Conservation (phyloP, 2,329 filamentous ascomycete species). For the Ceratocystis papillata region DNA sequence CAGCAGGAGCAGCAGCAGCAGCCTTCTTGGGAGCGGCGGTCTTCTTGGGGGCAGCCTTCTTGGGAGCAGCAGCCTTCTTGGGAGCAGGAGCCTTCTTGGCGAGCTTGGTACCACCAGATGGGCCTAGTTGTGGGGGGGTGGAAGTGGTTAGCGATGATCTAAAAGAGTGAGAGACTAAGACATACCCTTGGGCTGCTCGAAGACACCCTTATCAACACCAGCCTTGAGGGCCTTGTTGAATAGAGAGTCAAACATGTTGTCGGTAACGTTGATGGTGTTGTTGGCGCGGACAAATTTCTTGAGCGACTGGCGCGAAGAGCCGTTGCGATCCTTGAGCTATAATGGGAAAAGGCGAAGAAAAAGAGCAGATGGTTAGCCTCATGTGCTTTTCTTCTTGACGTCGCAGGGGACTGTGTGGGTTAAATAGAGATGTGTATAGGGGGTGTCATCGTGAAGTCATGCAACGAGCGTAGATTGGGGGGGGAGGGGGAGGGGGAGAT, state of each 20-base stretch:
- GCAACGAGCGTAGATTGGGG: not conserved
- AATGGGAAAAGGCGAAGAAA: conserved; percentile 17
- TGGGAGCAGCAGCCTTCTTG: conserved; percentile 28
- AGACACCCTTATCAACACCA: conserved; percentile 78
- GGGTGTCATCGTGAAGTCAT: not conserved
- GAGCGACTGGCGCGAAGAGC: conserved; percentile 49
- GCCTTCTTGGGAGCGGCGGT: conserved; percentile 23
- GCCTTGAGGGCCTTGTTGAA: conserved; percentile 77
- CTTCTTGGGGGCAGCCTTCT: conserved; percentile 27
- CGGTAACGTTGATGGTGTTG: conserved; percentile 39
- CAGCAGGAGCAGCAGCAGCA: conserved; percentile 23
- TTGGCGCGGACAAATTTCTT: conserved; percentile 52
- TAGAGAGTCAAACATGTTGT: conserved; percentile 56
- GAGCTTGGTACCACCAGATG: conserved; percentile 86
- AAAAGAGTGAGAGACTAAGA: not conserved
- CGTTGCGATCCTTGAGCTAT: conserved; percentile 53
- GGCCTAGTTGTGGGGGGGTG: conserved; percentile 39
- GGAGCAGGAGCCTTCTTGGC: conserved; percentile 55
- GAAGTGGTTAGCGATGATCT: no score
- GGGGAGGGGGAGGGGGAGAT: not conserved
- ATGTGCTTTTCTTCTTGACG: not conserved
- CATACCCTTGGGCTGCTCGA: conserved; percentile 83
- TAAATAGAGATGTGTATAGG: no score
- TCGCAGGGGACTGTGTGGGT: not conserved
- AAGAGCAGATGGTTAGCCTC: conserved; percentile 22